phyloP scores from a whole-genome alignment of 805 yeast species.

The Metschnikowia matae region DNA sequence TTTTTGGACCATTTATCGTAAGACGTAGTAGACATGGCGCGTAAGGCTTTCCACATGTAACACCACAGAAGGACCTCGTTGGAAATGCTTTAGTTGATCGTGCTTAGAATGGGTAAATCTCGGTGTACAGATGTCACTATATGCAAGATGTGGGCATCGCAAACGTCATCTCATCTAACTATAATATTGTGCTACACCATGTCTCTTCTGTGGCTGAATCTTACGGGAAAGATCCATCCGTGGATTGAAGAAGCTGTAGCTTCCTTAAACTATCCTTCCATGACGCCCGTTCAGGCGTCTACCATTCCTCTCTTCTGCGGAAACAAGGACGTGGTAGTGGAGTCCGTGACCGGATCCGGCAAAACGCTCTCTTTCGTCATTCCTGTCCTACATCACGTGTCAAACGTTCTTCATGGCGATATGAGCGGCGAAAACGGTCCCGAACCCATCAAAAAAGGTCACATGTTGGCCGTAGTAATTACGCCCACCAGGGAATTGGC shows the following conservation, averaged over 20 bases:
- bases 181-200: neutral
- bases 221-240: conserved; percentile 52
- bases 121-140: neutral
- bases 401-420: conserved; percentile 24
- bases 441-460: conserved; percentile 51
- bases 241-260: conserved; percentile 71
- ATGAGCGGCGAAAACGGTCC: conserved; percentile 16
- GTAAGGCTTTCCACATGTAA: conserved; percentile 2
- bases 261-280: conserved; percentile 68
- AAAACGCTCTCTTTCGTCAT: conserved; percentile 87
- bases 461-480: conserved; percentile 65
- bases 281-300: conserved; percentile 98
- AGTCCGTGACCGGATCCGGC: conserved; percentile 98
- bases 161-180: neutral
- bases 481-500: conserved; percentile 75
- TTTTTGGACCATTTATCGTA: conserved; percentile 63
- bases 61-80: neutral
- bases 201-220: conserved; percentile 59
- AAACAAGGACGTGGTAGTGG: conserved; percentile 93
- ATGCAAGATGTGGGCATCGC: neutral
- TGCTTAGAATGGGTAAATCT: neutral
- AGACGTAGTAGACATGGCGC: conserved; percentile 3
- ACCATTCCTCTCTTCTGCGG: conserved; percentile 79
- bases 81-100: too few species aligned
- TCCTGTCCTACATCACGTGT: conserved; percentile 72